These are phyloP conservation scores for Rosa chinensis DNA, from an alignment of 306 rosid genomes.

Conservation along the genomic window DNA sequence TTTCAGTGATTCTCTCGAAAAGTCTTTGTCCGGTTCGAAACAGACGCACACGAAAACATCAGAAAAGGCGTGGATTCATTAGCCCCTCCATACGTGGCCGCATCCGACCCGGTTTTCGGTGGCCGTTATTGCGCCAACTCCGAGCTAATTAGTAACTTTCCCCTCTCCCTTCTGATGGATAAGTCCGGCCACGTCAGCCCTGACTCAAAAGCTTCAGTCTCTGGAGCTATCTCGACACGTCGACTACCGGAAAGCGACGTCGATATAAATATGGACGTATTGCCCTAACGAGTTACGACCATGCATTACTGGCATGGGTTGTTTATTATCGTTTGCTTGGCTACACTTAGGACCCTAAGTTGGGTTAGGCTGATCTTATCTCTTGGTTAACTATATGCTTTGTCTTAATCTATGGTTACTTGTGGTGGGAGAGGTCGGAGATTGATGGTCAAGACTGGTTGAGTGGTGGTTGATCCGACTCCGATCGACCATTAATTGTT, in stretches of 20 bases:
- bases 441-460: background rate
- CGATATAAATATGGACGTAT: background rate
- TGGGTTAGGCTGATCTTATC: background rate
- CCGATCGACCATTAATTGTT: background rate
- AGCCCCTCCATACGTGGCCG: conserved; percentile 10
- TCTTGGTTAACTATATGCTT: conserved; percentile 17
- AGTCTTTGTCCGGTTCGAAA: background rate
- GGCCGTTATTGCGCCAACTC: conserved; percentile 24
- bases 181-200: conserved; percentile 8
- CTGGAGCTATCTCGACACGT: background rate
- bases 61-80: background rate
- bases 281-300: background rate
- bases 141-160: background rate
- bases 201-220: background rate
- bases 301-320: background rate
- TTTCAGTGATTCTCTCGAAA: background rate
- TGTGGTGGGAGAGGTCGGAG: background rate
- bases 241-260: background rate
- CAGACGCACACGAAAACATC: background rate
- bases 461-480: background rate
- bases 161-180: background rate
- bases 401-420: background rate
- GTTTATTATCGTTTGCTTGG: background rate
- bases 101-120: conserved; percentile 30
- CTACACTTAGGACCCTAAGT: background rate